These are phyloP conservation scores for Teratosphaeria nubilosa DNA, from an alignment of 2,329 filamentous ascomycete species.

Conservation along the genomic window DNA sequence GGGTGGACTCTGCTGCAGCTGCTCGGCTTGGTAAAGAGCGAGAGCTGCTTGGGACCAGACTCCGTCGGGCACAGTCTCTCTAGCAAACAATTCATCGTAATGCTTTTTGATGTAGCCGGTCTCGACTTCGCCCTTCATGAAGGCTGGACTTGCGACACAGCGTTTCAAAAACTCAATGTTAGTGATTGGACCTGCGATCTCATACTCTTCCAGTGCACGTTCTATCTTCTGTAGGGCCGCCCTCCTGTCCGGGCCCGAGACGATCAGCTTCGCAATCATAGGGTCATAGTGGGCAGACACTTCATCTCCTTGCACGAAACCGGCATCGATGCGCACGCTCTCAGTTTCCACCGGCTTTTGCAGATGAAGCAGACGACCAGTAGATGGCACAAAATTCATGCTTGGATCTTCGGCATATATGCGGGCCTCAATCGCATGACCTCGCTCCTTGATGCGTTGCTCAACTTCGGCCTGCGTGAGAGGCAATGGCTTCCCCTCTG, in stretches of 20 bases:
- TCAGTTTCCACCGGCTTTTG: slow-evolving; percentile 58
- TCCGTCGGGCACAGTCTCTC: slow-evolving; percentile 53
- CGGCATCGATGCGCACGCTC: slow-evolving; percentile 82
- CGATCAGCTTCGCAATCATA: slow-evolving; percentile 97
- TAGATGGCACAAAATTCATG: slow-evolving; percentile 87
- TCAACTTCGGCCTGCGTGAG: slow-evolving; percentile 57
- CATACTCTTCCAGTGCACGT: slow-evolving; percentile 73
- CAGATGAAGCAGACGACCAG: slow-evolving; percentile 76
- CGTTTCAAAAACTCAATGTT: slow-evolving; percentile 96
- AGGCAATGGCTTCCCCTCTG: slow-evolving; percentile 58
- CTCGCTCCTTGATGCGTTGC: slow-evolving; percentile 59
- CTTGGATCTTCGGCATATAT: slow-evolving; percentile 96
- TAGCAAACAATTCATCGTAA: slow-evolving; percentile 64
- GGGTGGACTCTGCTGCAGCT: slow-evolving; percentile 25
- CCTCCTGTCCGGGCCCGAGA: slow-evolving; percentile 66
- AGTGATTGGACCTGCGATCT: slow-evolving; percentile 84
- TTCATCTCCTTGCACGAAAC: slow-evolving; percentile 82
- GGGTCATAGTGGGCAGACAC: slow-evolving; percentile 94
- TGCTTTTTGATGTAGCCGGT: slow-evolving; percentile 95
- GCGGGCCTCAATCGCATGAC: slow-evolving; percentile 86
- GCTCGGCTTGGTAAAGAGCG: slow-evolving; percentile 42
- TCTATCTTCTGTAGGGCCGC: slow-evolving; percentile 75
- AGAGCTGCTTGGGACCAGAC: slow-evolving; percentile 80
- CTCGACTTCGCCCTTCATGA: slow-evolving; percentile 80
- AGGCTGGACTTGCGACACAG: slow-evolving; percentile 70